Evolutionary conservation across 2,329 filamentous ascomycete genomes (phyloP).

Genomic region (Cordyceps cateniannulata): DNA sequence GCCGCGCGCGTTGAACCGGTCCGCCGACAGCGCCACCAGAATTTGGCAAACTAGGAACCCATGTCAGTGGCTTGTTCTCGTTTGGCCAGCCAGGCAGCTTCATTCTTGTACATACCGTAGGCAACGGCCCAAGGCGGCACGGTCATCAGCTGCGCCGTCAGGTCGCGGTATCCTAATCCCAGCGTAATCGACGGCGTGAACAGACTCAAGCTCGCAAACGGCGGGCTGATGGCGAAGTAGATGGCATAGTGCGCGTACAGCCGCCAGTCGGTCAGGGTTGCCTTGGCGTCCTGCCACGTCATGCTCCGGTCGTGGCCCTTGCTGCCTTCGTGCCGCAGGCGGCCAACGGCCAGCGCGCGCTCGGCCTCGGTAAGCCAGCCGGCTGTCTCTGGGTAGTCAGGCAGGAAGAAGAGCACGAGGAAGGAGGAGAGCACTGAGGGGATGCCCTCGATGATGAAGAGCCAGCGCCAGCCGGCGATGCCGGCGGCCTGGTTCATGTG

Average conservation of each 20-base stretch:
- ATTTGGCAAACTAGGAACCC: conserved; percentile 37
- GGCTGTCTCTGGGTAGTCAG: conserved; percentile 61
- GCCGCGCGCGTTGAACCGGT: conserved; percentile 51
- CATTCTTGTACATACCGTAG: too few species aligned
- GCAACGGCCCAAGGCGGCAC: conserved; percentile 59
- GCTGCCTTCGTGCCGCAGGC: conserved; percentile 41
- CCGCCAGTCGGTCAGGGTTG: conserved; percentile 58
- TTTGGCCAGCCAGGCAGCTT: too few species aligned
- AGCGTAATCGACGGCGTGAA: conserved; percentile 56
- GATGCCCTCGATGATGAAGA: conserved; percentile 58
- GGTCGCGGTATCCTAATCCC: conserved; percentile 42
- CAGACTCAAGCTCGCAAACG: conserved; percentile 53
- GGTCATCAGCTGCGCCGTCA: conserved; percentile 59
- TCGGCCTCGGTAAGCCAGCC: conserved; percentile 56
- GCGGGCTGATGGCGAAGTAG: conserved; percentile 44
- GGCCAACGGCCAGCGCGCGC: conserved; percentile 43
- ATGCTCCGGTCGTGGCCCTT: conserved; percentile 55
- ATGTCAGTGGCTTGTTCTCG: too few species aligned
- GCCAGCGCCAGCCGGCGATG: conserved; percentile 62
- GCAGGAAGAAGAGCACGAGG: conserved; percentile 59
- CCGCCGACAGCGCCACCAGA: conserved; percentile 51
- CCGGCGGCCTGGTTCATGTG: conserved; percentile 61
- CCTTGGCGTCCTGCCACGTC: conserved; percentile 62
- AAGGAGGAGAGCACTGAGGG: conserved; percentile 58
- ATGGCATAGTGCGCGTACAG: conserved; percentile 61